These are phyloP conservation scores for Fusarium annulatum DNA, from an alignment of 2,329 filamentous ascomycete genomes.

Conservation along the genomic window DNA sequence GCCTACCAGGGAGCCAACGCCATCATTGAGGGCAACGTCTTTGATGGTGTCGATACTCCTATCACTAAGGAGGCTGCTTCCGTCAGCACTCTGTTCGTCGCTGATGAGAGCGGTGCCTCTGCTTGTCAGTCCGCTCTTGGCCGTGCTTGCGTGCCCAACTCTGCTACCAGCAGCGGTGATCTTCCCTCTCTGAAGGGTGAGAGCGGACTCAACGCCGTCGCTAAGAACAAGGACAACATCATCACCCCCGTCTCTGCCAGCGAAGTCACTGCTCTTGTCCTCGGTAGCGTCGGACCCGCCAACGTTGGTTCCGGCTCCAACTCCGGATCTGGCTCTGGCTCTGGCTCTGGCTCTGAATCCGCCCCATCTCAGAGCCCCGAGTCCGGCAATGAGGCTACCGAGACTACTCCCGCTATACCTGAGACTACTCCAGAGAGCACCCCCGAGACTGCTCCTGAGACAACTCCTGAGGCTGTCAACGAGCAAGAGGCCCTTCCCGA, in stretches of 20 bases:
- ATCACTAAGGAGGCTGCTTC: constrained; percentile 49
- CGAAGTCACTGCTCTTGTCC: constrained; percentile 41
- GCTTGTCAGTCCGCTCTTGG: constrained; percentile 37
- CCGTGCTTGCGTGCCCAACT: constrained; percentile 40
- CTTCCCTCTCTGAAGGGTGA: constrained; percentile 36
- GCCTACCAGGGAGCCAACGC: constrained; percentile 52
- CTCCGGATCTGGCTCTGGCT: constrained; percentile 13
- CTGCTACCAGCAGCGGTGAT: constrained; percentile 38
- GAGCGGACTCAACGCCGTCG: constrained; percentile 29
- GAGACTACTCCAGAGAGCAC: background rate
- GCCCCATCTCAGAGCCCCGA: background rate
- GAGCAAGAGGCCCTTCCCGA: background rate
- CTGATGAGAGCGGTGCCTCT: constrained; percentile 28
- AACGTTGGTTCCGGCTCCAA: constrained; percentile 39
- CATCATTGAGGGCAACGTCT: constrained; percentile 45
- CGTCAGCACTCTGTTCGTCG: constrained; percentile 33
- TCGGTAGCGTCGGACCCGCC: constrained; percentile 38
- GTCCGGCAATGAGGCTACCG: background rate
- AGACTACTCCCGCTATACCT: background rate
- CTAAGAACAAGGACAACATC: constrained; percentile 32
- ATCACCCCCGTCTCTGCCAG: constrained; percentile 42
- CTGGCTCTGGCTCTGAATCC: constrained; percentile 19
- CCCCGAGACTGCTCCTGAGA: background rate
- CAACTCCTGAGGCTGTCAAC: background rate
- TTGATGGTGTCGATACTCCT: constrained; percentile 42